Evolutionary conservation across 169 alveolate species (phyloP).

Genomic region (Pseudocohnilembus persalinus): DNA sequence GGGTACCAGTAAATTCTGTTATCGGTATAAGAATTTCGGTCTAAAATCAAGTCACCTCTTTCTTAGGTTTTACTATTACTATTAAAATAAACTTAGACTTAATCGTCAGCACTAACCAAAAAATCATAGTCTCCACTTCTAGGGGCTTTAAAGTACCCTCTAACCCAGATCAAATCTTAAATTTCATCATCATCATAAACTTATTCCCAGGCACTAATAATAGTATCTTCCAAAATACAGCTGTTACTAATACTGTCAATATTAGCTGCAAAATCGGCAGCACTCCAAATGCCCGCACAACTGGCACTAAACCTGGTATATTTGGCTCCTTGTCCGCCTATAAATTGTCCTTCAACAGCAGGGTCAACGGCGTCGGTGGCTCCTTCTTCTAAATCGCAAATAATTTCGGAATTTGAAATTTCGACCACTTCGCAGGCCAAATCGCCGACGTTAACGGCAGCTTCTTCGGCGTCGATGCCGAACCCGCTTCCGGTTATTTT

Average conservation of each 20-base stretch:
- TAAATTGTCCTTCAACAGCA: not conserved
- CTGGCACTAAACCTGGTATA: not conserved
- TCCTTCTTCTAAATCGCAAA: not conserved
- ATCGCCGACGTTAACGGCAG: not conserved
- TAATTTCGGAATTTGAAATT: not conserved
- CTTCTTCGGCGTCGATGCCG: not conserved
- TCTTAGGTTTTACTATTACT: not conserved
- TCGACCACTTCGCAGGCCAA: not conserved
- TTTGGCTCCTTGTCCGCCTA: not conserved
- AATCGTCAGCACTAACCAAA: constrained; percentile 23
- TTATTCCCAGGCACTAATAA: not conserved
- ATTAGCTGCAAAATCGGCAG: not conserved
- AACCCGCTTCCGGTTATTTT: not conserved
- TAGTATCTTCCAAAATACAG: not conserved
- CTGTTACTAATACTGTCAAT: not conserved
- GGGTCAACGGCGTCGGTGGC: not conserved
- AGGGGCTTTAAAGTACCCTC: constrained; percentile 37
- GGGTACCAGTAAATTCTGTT: constrained; percentile 27
- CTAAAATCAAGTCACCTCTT: not conserved
- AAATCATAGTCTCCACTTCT: constrained; percentile 26
- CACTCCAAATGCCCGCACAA: not conserved
- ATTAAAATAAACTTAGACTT: constrained; percentile 5
- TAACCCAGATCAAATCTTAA: not conserved
- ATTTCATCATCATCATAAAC: not conserved
- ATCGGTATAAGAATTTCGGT: not conserved